Percentiles rank a stretch among this genome's conserved stretches.
Evolutionary conservation across 345 rosid genomes (phyloP).

Genomic region (Rhizophora mangle): DNA sequence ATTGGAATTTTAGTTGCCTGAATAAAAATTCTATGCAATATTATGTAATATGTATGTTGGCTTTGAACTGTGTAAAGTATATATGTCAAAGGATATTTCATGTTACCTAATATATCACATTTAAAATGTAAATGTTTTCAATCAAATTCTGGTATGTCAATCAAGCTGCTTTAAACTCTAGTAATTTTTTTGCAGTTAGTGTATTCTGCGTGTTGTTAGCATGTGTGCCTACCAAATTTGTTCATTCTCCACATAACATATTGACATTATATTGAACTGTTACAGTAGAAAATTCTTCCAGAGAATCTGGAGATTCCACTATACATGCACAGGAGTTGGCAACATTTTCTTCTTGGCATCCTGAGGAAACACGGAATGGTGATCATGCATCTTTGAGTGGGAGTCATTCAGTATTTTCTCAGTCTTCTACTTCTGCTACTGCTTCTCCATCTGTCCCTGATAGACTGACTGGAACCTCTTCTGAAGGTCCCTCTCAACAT

Average conservation of each 20-base stretch:
- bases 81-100: too few species aligned
- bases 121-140: too few species aligned
- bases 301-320: slow-evolving; percentile 42
- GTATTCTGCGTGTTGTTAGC: too few species aligned
- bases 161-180: too few species aligned
- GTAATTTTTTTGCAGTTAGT: too few species aligned
- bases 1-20: not conserved
- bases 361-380: slow-evolving; percentile 28
- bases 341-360: slow-evolving; percentile 41
- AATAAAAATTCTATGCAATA: too few species aligned
- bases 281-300: slow-evolving; percentile 53
- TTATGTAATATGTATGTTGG: too few species aligned
- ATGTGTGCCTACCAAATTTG: too few species aligned
- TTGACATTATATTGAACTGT: not conserved
- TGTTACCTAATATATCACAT: too few species aligned
- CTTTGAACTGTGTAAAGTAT: too few species aligned
- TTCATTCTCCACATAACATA: not conserved
- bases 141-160: too few species aligned
- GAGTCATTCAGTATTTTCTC: slow-evolving; percentile 41
- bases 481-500: slow-evolving; percentile 36
- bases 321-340: slow-evolving; percentile 51
- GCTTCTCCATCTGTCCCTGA: slow-evolving; percentile 25
- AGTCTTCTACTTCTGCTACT: slow-evolving; percentile 47
- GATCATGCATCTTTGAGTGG: slow-evolving; percentile 34
- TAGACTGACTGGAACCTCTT: slow-evolving; percentile 32